Evolutionary conservation across 495 filamentous ascomycete species (phyloP).

Genomic region (Aspergillus cristatus): DNA sequence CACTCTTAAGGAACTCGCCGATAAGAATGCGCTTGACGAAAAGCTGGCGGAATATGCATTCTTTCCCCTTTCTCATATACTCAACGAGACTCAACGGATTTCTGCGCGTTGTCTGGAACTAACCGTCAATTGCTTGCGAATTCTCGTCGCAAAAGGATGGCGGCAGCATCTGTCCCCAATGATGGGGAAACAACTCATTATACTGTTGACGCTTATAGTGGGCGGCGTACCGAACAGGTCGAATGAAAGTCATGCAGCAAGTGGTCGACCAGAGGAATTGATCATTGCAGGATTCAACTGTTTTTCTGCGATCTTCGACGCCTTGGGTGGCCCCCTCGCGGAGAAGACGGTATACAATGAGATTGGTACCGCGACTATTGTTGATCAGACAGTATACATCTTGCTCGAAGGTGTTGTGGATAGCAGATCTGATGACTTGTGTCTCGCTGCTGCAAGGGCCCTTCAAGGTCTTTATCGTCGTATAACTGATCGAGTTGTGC

Average conservation of each 20-base stretch:
- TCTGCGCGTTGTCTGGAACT: constrained; percentile 67
- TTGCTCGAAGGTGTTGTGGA: constrained; percentile 62
- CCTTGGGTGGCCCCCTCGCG: constrained; percentile 32
- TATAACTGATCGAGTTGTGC: constrained; percentile 58
- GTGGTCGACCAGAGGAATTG: constrained; percentile 57
- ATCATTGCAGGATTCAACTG: constrained; percentile 52
- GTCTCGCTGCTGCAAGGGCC: constrained; percentile 55
- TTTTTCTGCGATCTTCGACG: constrained; percentile 41
- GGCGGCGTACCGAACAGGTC: constrained; percentile 54
- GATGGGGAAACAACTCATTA: constrained; percentile 74
- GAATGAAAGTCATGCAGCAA: constrained; percentile 20
- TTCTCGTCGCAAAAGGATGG: constrained; percentile 75
- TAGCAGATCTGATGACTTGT: constrained; percentile 50
- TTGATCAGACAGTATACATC: constrained; percentile 76
- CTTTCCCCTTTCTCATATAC: constrained; percentile 82
- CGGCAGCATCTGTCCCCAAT: constrained; percentile 51
- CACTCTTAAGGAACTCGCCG: constrained; percentile 43
- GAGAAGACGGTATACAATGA: constrained; percentile 50
- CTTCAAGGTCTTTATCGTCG: constrained; percentile 52
- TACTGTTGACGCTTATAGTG: constrained; percentile 72
- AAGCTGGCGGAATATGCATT: constrained; percentile 91
- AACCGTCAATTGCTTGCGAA: constrained; percentile 59
- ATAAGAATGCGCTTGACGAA: constrained; percentile 53
- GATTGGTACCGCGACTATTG: constrained; percentile 48
- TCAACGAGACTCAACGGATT: constrained; percentile 63